These are phyloP conservation scores for Sporisorium scitamineum DNA, from an alignment of 1,284 basidiomycete genomes.

Conservation along the genomic window DNA sequence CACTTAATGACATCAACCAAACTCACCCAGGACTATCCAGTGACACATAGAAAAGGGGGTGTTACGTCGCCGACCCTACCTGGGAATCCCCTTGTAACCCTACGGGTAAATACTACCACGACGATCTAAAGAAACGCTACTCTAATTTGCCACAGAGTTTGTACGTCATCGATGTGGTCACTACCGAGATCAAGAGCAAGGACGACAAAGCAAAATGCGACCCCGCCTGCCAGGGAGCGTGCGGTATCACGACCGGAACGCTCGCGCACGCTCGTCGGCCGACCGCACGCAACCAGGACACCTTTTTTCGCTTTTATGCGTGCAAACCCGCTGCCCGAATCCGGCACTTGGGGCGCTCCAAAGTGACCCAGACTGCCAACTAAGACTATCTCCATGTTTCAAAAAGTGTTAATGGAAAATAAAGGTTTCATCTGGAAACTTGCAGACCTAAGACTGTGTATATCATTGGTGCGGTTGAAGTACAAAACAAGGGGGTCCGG, in stretches of 20 bases:
- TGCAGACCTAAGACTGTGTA: too few species aligned
- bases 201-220: conserved; percentile 16
- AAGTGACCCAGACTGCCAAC: too few species aligned
- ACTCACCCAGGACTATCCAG: too few species aligned
- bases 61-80: too few species aligned
- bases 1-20: too few species aligned
- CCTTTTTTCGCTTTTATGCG: conserved; percentile 29
- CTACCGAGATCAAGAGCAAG: conserved; percentile 14
- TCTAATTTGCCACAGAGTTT: conserved; percentile 22
- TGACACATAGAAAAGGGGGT: too few species aligned
- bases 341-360: conserved; percentile 22
- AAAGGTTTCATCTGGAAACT: too few species aligned
- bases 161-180: conserved; percentile 21
- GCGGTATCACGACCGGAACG: conserved; percentile 10
- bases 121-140: conserved; percentile 28
- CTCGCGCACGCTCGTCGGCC: conserved; percentile 17
- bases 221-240: conserved; percentile 22
- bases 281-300: conserved; percentile 10
- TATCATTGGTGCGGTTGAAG: too few species aligned
- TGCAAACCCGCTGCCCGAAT: conserved; percentile 20
- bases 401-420: too few species aligned
- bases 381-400: too few species aligned
- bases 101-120: conserved; percentile 25
- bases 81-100: too few species aligned
- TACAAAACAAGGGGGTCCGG: too few species aligned